Evolutionary conservation across 352 stramenopile species (phyloP).

Genomic region (Pythium vanterpoolii): DNA sequence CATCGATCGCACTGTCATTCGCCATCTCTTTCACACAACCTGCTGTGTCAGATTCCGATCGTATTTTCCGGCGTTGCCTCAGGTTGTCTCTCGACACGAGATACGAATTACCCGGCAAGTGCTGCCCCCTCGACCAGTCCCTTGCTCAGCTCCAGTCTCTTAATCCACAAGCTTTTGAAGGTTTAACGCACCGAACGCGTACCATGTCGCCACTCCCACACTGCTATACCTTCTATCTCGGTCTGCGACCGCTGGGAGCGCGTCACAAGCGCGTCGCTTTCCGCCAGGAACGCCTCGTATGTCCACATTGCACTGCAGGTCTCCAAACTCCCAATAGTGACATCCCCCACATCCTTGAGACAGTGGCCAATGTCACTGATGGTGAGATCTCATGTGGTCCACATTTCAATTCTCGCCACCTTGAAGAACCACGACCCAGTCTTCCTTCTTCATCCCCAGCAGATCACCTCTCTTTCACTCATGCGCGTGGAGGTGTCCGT

Average conservation of each 20-base stretch:
- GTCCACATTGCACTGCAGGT: constrained; percentile 28
- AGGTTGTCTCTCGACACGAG: constrained; percentile 57
- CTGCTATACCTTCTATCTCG: constrained; percentile 7
- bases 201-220: constrained; percentile 64
- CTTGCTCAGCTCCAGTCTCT: not conserved
- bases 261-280: constrained; percentile 41
- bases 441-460: not conserved
- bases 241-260: constrained; percentile 32
- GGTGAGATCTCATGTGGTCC: constrained; percentile 8
- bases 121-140: constrained; percentile 21
- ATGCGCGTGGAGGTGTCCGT: constrained; percentile 8
- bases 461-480: not conserved
- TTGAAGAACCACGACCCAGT: constrained; percentile 16
- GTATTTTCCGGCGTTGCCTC: not conserved
- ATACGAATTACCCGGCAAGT: constrained; percentile 61
- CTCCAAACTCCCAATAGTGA: constrained; percentile 8
- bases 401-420: not conserved
- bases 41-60: not conserved
- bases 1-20: not conserved
- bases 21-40: not conserved
- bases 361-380: constrained; percentile 1
- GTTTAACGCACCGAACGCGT: constrained; percentile 33
- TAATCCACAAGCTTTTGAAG: not conserved
- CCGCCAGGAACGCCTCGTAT: constrained; percentile 46
- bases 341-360: not conserved